Base-by-base conservation (phyloP, 2,329 filamentous ascomycete species). In the Myotisia sp. region DNA sequence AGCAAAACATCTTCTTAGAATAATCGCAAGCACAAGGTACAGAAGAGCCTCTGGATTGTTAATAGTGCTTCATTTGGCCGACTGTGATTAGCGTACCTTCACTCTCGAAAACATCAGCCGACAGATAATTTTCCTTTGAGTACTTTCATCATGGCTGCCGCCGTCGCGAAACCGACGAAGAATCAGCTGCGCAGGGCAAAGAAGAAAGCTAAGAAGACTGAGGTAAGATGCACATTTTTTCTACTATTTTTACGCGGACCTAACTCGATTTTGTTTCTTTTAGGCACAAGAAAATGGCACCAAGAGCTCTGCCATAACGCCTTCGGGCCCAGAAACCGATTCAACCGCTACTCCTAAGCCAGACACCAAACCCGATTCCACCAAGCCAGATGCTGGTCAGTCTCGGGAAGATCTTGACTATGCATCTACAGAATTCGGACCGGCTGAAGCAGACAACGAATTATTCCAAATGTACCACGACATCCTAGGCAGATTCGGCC, bases 171-270 rank as follows among this genome's bases (percentile, higher is more conserved):
- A 65, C 76, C 79, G 65, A 85, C 79, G 56, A 95, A 94, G 67
- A 94, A 94, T 61, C 84, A 92, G 62, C 78, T 86, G 66, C 74
- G 85, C 56, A 76, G 87, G 56, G 81, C 84, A 31, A 86, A 87
- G 67, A 93, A 90, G 72, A 94, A 93, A 76, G 80, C 84, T 49
- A 74, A 83, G 54, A 92, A 92, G 64, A 76, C 76, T 50, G 60
- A 72, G 45, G 62, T 70, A 55, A 63, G 55, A 29, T 14, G 18
- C 19, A 21, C 14, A 19, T 8, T 5, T n/a, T n/a, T n/a, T n/a
- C n/a, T n/a, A 18, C 21, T n/a, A 26, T 27, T 8, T 10, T 8
- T 7, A 12, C 10, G 9, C 10, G 10, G 12, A 19, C 3, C 31
- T 34, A 34, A 34, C 14, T 3, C 13, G n/a, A n/a, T n/a, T n/a